Conservation (phyloP, 2,329 filamentous ascomycete genomes). For the Byssochlamys sp. region DNA sequence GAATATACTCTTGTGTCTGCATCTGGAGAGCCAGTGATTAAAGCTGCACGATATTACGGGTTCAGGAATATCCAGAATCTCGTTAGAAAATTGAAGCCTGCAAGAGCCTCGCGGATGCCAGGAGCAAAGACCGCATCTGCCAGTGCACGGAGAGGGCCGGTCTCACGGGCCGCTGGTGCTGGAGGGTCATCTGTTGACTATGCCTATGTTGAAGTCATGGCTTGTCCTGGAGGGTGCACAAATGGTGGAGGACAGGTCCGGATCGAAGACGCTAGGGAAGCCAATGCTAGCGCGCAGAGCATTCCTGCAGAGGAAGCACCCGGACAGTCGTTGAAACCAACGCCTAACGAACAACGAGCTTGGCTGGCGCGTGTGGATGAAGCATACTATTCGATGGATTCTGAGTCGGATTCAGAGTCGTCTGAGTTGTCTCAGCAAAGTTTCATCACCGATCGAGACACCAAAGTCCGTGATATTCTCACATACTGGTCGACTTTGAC, state of each 20-base stretch:
- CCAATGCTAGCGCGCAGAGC: constrained; percentile 8
- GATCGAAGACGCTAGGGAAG: constrained; percentile 58
- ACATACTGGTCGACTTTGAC: constrained; percentile 67
- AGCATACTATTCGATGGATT: constrained; percentile 72
- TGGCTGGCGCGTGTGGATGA: constrained; percentile 79
- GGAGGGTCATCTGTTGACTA: constrained; percentile 50
- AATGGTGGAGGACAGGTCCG: constrained; percentile 96
- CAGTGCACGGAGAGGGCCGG: constrained; percentile 18
- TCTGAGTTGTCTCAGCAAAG: constrained; percentile 19
- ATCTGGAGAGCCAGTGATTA: constrained; percentile 55
- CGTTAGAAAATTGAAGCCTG: constrained; percentile 80
- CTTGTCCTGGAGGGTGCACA: constrained; percentile 95
- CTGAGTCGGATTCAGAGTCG: constrained; percentile 38
- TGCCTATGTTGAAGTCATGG: constrained; percentile 97
- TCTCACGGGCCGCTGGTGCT: constrained; percentile 23
- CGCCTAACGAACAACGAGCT: constrained; percentile 70
- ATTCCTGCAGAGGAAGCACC: constrained; percentile 13
- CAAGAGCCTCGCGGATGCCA: constrained; percentile 66
- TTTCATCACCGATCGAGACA: constrained; percentile 18
- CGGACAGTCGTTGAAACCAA: constrained; percentile 45
- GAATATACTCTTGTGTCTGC: constrained; percentile 63
- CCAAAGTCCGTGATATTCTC: constrained; percentile 54
- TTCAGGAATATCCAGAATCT: constrained; percentile 98
- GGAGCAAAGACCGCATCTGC: constrained; percentile 51
- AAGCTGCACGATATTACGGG: constrained; percentile 84